phyloP scores from a whole-genome alignment of 2,329 filamentous ascomycete genomes.

The Xylariaceae sp. region DNA sequence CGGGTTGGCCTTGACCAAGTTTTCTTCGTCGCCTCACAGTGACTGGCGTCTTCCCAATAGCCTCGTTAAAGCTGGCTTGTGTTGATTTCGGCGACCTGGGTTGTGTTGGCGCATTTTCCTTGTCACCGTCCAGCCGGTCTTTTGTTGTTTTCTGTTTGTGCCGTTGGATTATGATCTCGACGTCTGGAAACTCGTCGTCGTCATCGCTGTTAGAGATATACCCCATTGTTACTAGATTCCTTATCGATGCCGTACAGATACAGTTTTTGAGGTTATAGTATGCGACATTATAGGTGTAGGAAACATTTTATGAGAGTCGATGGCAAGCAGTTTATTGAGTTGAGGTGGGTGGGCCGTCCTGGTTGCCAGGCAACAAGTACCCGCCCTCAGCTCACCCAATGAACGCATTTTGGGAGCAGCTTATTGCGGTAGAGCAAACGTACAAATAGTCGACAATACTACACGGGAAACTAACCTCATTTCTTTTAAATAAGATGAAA shows the following conservation, averaged over 20 bases:
- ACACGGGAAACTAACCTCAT: constrained; percentile 9
- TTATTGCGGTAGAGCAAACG: not conserved
- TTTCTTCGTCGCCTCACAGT: constrained; percentile 38
- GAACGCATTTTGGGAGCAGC: not conserved
- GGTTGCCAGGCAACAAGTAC: constrained; percentile 25
- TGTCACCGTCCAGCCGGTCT: constrained; percentile 12
- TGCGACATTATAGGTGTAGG: no score
- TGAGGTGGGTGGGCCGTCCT: constrained; percentile 9
- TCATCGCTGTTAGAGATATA: constrained; percentile 39
- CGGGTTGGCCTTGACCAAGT: constrained; percentile 35
- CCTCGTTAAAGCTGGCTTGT: constrained; percentile 2
- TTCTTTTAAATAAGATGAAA: not conserved
- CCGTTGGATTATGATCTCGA: constrained; percentile 41
- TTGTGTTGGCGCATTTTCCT: constrained; percentile 8
- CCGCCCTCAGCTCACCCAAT: not conserved
- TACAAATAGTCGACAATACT: not conserved
- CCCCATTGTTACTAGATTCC: constrained; percentile 25
- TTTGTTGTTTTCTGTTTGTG: constrained; percentile 27
- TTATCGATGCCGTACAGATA: not conserved
- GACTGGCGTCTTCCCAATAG: constrained; percentile 17
- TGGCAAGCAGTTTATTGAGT: constrained; percentile 1
- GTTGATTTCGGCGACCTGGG: constrained; percentile 4
- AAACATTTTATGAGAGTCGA: not conserved
- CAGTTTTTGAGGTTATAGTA: no score
- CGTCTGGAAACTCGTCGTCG: constrained; percentile 52